phyloP scores from a whole-genome alignment of 2,329 filamentous ascomycete genomes.

The Orbilia quercus region DNA sequence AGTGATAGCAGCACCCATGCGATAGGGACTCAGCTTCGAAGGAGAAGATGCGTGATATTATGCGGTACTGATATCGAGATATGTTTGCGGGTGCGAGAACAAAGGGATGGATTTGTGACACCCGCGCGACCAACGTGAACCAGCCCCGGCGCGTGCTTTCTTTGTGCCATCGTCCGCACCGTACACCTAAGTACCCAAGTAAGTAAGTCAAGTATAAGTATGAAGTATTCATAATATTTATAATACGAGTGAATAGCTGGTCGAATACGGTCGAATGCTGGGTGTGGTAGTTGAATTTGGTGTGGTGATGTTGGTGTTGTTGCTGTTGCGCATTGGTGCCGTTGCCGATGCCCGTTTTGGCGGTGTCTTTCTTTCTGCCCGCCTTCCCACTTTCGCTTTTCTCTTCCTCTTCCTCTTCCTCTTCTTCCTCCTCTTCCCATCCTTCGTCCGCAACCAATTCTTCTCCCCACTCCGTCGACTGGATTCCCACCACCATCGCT shows the following conservation, averaged over 20 bases:
- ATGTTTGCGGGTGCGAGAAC: not conserved
- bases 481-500: constrained; percentile 34
- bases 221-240: not conserved
- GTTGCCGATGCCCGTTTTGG: constrained; percentile 47
- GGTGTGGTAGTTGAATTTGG: not conserved
- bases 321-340: constrained; percentile 53
- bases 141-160: not conserved
- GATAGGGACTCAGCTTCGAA: constrained; percentile 4
- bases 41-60: constrained; percentile 15
- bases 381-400: constrained; percentile 54
- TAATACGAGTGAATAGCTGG: not conserved
- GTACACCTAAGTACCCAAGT: not conserved
- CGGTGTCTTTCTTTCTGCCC: constrained; percentile 35
- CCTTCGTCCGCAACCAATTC: constrained; percentile 32
- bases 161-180: not conserved
- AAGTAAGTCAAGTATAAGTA: not conserved
- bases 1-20: not conserved
- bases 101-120: not conserved
- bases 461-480: constrained; percentile 20
- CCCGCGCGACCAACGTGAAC: not conserved
- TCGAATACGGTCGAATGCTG: constrained; percentile 7
- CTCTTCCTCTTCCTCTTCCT: constrained; percentile 22
- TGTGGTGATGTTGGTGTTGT: constrained; percentile 23
- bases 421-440: constrained; percentile 19
- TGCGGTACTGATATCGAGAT: not conserved